A percentile compares a stretch with the other conserved stretches of the same genome.
phyloP scores from a whole-genome alignment of 2,329 filamentous ascomycete species.

The Ophiostoma perfectum region DNA sequence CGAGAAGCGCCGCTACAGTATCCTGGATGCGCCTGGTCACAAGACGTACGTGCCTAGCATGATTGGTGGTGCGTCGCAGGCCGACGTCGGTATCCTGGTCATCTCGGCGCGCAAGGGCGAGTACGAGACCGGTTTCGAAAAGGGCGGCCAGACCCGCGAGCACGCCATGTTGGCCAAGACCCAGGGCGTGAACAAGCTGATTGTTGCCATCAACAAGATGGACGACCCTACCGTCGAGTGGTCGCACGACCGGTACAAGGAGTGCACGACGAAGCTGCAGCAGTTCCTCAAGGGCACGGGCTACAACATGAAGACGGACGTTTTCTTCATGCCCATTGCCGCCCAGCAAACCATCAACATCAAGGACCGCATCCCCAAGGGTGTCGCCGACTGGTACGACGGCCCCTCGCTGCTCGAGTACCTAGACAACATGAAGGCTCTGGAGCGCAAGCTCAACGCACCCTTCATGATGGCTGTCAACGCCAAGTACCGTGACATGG shows the following conservation, averaged over 20 bases:
- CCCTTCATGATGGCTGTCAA: constrained; percentile 99
- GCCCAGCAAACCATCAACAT: constrained; percentile 82
- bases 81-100: constrained; percentile 89
- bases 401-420: constrained; percentile 91
- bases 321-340: constrained; percentile 94
- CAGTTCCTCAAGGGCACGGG: constrained; percentile 87
- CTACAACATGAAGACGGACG: constrained; percentile 89
- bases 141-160: constrained; percentile 93
- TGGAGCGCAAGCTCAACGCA: constrained; percentile 93
- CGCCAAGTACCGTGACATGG: constrained; percentile 95
- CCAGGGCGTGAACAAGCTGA: constrained; percentile 92
- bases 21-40: constrained; percentile 93
- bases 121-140: constrained; percentile 96
- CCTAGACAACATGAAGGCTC: constrained; percentile 62
- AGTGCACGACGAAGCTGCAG: constrained; percentile 83
- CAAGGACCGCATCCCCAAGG: constrained; percentile 78
- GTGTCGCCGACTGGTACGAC: constrained; percentile 73
- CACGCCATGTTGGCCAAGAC: constrained; percentile 91
- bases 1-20: constrained; percentile 91
- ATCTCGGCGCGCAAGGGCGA: constrained; percentile 96
- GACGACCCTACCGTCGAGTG: constrained; percentile 94
- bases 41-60: constrained; percentile 98
- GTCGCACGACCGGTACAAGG: constrained; percentile 86
- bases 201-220: constrained; percentile 99
- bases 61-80: constrained; percentile 88